Conservation (phyloP, 106 monocot genomes). For the Dendrobium catenatum region DNA sequence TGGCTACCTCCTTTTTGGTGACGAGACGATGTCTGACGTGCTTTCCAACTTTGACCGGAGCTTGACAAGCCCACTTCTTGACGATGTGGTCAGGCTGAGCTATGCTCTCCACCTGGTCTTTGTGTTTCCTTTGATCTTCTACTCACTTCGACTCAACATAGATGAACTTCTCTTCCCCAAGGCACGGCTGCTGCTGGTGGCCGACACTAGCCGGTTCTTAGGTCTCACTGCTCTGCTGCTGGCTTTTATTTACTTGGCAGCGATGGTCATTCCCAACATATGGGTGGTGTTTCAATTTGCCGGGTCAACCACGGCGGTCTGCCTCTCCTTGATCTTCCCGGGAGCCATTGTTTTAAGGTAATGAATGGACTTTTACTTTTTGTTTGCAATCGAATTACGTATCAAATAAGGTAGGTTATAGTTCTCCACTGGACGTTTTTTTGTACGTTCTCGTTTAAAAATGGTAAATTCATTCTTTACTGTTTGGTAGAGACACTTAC, state of each 20-base stretch:
- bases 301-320: conserved; percentile 77
- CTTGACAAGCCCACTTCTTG: conserved; percentile 32
- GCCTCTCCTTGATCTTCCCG: conserved; percentile 82
- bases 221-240: conserved; percentile 38
- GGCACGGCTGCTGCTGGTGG: conserved; percentile 12
- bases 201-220: conserved; percentile 37
- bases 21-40: conserved; percentile 74
- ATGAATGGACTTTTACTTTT: neutral
- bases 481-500: no score
- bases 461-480: no score
- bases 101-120: conserved; percentile 82
- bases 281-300: conserved; percentile 81
- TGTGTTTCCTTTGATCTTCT: conserved; percentile 75
- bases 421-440: neutral
- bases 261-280: conserved; percentile 83
- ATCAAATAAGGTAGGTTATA: neutral
- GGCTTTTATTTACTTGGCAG: conserved; percentile 43
- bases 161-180: conserved; percentile 67
- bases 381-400: neutral
- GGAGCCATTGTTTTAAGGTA: conserved; percentile 80
- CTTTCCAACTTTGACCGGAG: conserved; percentile 68
- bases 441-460: no score
- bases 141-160: conserved; percentile 74
- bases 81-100: conserved; percentile 69
- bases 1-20: conserved; percentile 87